Conservation (phyloP, 331 rosid genomes). For the Malus hybrid region DNA sequence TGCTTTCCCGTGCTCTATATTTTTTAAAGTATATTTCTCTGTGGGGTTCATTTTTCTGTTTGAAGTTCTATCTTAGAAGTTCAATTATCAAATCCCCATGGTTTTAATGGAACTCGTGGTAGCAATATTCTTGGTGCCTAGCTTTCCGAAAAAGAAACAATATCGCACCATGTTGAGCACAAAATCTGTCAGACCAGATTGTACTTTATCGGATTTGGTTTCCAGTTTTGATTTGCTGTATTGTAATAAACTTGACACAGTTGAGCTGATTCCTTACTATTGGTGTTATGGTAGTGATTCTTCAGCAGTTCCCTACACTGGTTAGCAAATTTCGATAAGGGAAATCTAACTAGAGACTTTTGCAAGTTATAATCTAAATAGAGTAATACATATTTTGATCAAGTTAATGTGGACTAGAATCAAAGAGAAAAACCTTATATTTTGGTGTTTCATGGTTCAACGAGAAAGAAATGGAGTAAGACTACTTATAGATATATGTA, state of each 20-base stretch:
- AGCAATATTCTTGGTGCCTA: not conserved
- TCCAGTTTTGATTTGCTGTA: not conserved
- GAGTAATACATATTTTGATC: not conserved
- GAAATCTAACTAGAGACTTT: not conserved
- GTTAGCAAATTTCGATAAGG: not conserved
- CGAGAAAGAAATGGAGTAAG: not conserved
- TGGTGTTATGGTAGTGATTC: not conserved
- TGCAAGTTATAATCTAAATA: not conserved
- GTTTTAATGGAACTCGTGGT: not conserved
- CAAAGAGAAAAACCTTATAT: not conserved
- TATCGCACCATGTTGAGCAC: not conserved
- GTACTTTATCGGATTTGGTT: not conserved
- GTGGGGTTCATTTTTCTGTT: not conserved
- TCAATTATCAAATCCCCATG: not conserved
- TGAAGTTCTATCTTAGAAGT: not conserved
- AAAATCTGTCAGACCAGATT: not conserved
- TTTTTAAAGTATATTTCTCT: constrained; percentile 1
- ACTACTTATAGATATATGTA: not conserved
- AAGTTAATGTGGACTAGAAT: not conserved
- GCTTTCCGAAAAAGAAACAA: not conserved
- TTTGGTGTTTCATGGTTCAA: not conserved
- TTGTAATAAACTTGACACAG: not conserved
- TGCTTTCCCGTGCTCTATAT: not conserved
- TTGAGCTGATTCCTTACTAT: constrained; percentile 18
- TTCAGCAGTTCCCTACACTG: not conserved